Base-by-base conservation (phyloP, 1,139 yeast species). In the Sugiyamaella xylanicola region DNA sequence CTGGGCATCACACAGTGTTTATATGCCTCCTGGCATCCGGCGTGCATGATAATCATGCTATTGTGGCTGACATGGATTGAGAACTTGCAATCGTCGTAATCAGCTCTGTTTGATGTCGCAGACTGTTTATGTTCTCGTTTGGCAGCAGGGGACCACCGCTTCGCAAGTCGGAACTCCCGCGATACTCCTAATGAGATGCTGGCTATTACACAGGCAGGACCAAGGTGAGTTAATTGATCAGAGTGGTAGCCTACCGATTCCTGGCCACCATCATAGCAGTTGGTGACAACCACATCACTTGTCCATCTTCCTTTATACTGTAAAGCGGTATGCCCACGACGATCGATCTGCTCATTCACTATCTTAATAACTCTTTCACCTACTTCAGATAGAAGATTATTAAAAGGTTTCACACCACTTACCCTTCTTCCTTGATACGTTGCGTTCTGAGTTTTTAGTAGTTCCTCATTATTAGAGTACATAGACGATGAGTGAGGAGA, bases 11-110 rank as follows among this genome's bases (percentile, higher is more conserved):
- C 75, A 56, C 81, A 72, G 64, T 86, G 92, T 62, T 83, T 85
- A 67, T 72, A 87, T 48, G 80, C 80, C 61, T 87, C 95, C 66
- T 87, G 95, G 59, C 87, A 83, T 0, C 89, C 89, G 0, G 89
- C 86, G 60, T 84, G 83, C 95, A 87, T 86, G 3, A 87, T 69
- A 1, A 86, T 63, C 53, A 87, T 67, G 9, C 87, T 76, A 63
- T 86, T 86, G 66, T 86, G 88, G 0, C 87, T 86, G 2, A 85
- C 65, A 21, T 81, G 84, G 2, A 86, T 73, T 15, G 86, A 78
- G 59, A 75, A 74, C 13, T 78, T 77, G 0, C 73, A 63, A 53
- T 56, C 66, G 47, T 63, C 58, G 54, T 62, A 63, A 21, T 11
- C 43, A 3, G 15, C 21, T 16, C 7, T 22, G 25, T 21, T 36